Evolutionary conservation across 768 basidiomycete genomes (phyloP).

Genomic region (Tylopilus rubrobrunneus): DNA sequence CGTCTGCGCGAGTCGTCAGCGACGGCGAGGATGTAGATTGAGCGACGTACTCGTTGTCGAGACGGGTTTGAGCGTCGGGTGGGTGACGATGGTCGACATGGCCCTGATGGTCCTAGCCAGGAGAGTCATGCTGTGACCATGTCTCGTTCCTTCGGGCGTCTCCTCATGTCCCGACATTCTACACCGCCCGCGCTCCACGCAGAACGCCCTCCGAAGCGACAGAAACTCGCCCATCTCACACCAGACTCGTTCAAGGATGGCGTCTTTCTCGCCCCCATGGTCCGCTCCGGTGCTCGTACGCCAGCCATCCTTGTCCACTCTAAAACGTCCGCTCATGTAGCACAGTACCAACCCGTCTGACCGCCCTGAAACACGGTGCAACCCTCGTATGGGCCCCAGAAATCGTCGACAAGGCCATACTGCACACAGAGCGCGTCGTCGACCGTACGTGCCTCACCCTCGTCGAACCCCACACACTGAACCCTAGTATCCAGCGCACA

Average conservation of each 20-base stretch:
- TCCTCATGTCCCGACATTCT: neutral
- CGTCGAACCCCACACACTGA: constrained; percentile 69
- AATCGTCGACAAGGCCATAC: constrained; percentile 92
- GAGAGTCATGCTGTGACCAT: no score
- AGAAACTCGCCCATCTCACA: constrained; percentile 56
- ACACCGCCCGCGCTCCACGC: neutral
- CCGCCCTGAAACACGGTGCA: constrained; percentile 90
- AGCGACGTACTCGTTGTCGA: constrained; percentile 25
- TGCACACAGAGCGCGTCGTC: constrained; percentile 77
- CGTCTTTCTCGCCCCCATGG: constrained; percentile 97
- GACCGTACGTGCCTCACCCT: constrained; percentile 59
- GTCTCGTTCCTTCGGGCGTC: neutral
- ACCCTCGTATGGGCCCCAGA: constrained; percentile 96
- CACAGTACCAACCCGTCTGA: constrained; percentile 79
- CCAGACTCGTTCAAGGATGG: constrained; percentile 81
- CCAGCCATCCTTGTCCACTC: constrained; percentile 15
- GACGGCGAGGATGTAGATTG: neutral
- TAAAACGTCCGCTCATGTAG: neutral
- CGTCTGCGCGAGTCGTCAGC: constrained; percentile 41
- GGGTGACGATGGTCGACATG: constrained; percentile 32
- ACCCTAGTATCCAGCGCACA: constrained; percentile 51
- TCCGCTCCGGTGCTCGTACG: constrained; percentile 85
- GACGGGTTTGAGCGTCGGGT: constrained; percentile 34
- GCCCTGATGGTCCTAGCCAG: no score
- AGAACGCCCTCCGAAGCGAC: constrained; percentile 45